Evolutionary conservation across 768 basidiomycete species (phyloP), one percentile per base, ranked within the genome.

Genomic region (Clitopilus hobsonii): DNA sequence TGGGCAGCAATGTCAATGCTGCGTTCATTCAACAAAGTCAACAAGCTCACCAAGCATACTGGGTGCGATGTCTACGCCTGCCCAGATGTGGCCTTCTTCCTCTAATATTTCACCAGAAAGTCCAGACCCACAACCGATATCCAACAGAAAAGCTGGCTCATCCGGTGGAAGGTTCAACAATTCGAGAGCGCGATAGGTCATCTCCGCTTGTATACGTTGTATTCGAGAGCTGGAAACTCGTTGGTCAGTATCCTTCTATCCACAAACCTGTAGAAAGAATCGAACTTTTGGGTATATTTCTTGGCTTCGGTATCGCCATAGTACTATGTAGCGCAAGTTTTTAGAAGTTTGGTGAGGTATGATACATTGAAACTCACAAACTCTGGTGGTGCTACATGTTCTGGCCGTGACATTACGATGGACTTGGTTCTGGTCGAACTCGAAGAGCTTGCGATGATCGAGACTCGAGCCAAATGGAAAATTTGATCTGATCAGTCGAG

Each of bases 101-200:
- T 96, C 94, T 52, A 99, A 74, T 62, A 98, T 94, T 74, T 98
- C 95, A 1, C 97, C 97, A 22, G 91, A 94, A 18, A 99, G 71
- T 2, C 97, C 97, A n/a, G 90, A 93, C 16, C 97, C 97, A 64
- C 95, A 98, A 1, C 97, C 97, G 54, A 99, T 94, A 67, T 99
- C 97, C 28, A 98, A 81, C 14, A 99, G 73, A 64, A 89, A 91
- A 0, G 90, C 88, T 0, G 94, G 84, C 56, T 93, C 78, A 47
- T 85, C 88, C 48, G 80, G 79, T 8, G 94, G 88, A 30, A 98
- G 71, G 61, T 86, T 89, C 38, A 98, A 78, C 10, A 99, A 78
- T 68, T 98, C 97, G 28, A 99, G 74, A 1, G 95, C 95, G 61
- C 97, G 83, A 62, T 94, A 91, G 14, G 97, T 97, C 97, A 99